These are phyloP conservation scores for Chaetomium sp. DNA, from an alignment of 2,329 filamentous ascomycete species.

Conservation along the genomic window DNA sequence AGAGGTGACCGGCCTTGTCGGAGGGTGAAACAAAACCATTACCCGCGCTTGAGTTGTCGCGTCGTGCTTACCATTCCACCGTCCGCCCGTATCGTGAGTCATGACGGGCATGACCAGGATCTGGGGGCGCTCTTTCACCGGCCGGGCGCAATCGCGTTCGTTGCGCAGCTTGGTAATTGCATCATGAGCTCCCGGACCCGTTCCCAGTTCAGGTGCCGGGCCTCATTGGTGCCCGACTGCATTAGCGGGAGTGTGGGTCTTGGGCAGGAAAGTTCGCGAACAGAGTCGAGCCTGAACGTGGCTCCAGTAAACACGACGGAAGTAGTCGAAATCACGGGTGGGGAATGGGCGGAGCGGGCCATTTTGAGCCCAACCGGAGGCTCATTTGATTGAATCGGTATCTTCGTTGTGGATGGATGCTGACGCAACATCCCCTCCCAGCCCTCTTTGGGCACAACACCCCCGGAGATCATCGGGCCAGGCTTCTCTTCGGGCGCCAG, in stretches of 20 bases:
- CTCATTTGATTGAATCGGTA: conserved; percentile 6
- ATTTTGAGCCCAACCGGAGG: conserved; percentile 23
- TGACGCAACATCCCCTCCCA: conserved; percentile 1
- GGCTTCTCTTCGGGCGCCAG: conserved; percentile 2
- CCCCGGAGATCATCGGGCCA: conserved; percentile 12
- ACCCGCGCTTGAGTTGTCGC: conserved; percentile 24
- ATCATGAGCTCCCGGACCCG: conserved; percentile 2
- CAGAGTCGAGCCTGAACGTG: conserved; percentile 30
- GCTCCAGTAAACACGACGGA: conserved; percentile 29
- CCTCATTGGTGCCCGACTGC: conserved; percentile 26
- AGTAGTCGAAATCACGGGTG: conserved; percentile 17
- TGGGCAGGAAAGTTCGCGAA: conserved; percentile 28
- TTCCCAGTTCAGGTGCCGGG: conserved; percentile 6
- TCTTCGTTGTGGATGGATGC: conserved; percentile 9
- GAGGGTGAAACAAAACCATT: conserved; percentile 6
- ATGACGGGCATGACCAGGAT: conserved; percentile 9
- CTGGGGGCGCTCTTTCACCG: background rate
- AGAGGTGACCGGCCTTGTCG: conserved; percentile 34
- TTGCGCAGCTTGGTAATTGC: conserved; percentile 4
- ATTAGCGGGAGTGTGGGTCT: conserved; percentile 29
- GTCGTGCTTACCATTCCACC: conserved; percentile 19
- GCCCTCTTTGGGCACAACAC: conserved; percentile 19
- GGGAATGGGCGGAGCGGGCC: conserved; percentile 19
- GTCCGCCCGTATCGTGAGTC: conserved; percentile 15
- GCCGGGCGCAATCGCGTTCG: conserved; percentile 1